Base-by-base conservation (phyloP, 495 filamentous ascomycete species). In the Thozetella sp. region DNA sequence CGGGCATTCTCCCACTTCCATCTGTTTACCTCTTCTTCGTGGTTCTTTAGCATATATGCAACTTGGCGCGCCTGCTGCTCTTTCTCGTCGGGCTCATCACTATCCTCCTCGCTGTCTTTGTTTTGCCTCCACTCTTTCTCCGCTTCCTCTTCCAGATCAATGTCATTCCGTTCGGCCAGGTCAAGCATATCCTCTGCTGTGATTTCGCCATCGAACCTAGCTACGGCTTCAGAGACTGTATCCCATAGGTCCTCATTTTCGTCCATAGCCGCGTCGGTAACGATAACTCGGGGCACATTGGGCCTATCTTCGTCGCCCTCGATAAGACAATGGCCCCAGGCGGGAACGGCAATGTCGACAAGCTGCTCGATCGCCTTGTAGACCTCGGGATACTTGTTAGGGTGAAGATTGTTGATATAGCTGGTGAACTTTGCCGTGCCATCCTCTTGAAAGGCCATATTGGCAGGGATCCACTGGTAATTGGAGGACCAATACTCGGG, bases 351-450 rank as follows among this genome's bases (percentile, higher is more conserved):
- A 10, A 57, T 68, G 6, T 76, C 60, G n/a, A 89, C 73, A 26
- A 88, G 65, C 51, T 79, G 67, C 59, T 86, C 85, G 19, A 89
- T 63, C 0, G 76, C 70, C 2, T 45, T 26, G 58, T 90, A 91
- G 15, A 89, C 77, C 0, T 63, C 59, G 1, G 58, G 53, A 57
- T 87, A 72, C 20, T 75, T 65, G 4, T 48, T 52, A 0, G 87
- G 87, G 60, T 88, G 83, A 0, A 87, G 69, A 55, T 88, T 89
- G 65, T 90, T 91, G 73, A 90, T 86, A 65, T 90, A 88, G 76
- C 80, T 68, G 80, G 86, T 64, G 84, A 93, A 72, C 83, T 88
- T 57, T 86, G 92, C 76, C 78, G 80, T 26, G 73, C 78, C 71
- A 72, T 77, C 45, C 2, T 67, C 63, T 0, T 59, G 50, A 34